phyloP scores from a whole-genome alignment of 805 yeast genomes.

The Dipodascopsis uninucleata region DNA sequence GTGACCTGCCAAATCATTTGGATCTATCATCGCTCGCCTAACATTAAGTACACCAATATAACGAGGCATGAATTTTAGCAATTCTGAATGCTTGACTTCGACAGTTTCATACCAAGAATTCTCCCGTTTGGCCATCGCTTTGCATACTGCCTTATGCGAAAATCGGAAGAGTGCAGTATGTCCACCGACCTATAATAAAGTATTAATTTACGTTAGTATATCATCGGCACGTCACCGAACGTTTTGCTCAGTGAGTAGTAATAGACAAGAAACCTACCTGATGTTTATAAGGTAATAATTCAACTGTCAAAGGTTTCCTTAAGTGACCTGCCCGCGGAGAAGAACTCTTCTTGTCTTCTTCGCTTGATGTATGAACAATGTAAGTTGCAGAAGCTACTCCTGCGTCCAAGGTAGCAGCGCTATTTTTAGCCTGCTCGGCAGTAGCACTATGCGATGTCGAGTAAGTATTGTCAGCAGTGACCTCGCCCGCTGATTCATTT shows the following conservation, averaged over 20 bases:
- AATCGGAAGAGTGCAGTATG: slow-evolving; percentile 95
- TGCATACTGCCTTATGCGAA: slow-evolving; percentile 88
- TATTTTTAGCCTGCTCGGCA: background rate
- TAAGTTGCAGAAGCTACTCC: slow-evolving; percentile 36
- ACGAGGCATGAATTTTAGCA: slow-evolving; percentile 82
- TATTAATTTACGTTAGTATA: too few species aligned
- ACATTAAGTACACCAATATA: slow-evolving; percentile 94
- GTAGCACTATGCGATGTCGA: slow-evolving; percentile 6
- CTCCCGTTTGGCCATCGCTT: slow-evolving; percentile 85
- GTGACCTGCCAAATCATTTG: slow-evolving; percentile 19
- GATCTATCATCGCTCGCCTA: slow-evolving; percentile 54
- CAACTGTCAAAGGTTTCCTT: slow-evolving; percentile 62
- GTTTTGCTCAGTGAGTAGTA: too few species aligned
- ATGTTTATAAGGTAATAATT: slow-evolving; percentile 83
- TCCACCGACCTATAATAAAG: slow-evolving; percentile 62
- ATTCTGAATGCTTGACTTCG: slow-evolving; percentile 70
- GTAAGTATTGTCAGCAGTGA: slow-evolving; percentile 1
- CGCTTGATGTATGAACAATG: slow-evolving; percentile 31
- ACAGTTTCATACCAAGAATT: slow-evolving; percentile 88
- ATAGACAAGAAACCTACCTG: slow-evolving; percentile 44
- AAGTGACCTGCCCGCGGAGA: too few species aligned
- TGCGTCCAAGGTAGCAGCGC: slow-evolving; percentile 9
- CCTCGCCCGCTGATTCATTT: slow-evolving; percentile 19
- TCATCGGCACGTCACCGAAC: too few species aligned
- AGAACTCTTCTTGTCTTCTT: slow-evolving; percentile 23